Evolutionary conservation across 192 early-diverging fungal genomes (phyloP).

Genomic region (Umbelopsis vinacea): DNA sequence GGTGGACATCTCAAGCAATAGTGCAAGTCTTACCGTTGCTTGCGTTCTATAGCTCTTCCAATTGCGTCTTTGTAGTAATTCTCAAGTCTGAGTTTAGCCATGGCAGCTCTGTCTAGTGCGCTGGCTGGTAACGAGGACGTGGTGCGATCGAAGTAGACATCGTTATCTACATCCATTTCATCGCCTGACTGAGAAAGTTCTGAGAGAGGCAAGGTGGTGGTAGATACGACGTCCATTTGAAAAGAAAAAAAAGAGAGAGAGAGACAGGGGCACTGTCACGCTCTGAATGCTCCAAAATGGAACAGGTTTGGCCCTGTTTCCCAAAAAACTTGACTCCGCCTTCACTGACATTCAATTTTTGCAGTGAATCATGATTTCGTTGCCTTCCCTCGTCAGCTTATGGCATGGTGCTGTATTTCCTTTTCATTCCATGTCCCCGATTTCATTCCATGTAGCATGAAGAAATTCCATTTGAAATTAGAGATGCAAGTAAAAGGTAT

Average conservation of each 20-base stretch:
- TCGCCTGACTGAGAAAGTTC: background rate
- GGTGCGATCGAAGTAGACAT: constrained; percentile 65
- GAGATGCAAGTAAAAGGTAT: too few relatives aligned
- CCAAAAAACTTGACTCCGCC: background rate
- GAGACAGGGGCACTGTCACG: constrained; percentile 19
- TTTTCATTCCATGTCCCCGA: too few relatives aligned
- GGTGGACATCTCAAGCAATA: too few relatives aligned
- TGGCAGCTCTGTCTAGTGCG: constrained; percentile 84
- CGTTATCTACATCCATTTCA: constrained; percentile 11
- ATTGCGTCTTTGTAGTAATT: constrained; percentile 91
- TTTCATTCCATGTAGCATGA: too few relatives aligned
- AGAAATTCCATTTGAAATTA: too few relatives aligned
- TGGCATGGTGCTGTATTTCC: too few relatives aligned
- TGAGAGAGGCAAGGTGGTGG: background rate
- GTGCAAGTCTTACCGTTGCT: constrained; percentile 60
- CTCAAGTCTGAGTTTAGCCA: constrained; percentile 91
- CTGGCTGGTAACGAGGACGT: constrained; percentile 75
- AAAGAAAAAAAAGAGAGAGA: constrained; percentile 11
- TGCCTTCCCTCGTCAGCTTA: too few relatives aligned
- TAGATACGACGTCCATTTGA: constrained; percentile 5
- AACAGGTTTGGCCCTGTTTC: constrained; percentile 9
- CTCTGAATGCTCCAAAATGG: constrained; percentile 9
- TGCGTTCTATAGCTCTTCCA: constrained; percentile 87
- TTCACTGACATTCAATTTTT: constrained; percentile 13
- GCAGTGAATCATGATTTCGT: too few relatives aligned